phyloP scores from a whole-genome alignment of 192 early-diverging fungal species.

The Linnemannia hyalina region DNA sequence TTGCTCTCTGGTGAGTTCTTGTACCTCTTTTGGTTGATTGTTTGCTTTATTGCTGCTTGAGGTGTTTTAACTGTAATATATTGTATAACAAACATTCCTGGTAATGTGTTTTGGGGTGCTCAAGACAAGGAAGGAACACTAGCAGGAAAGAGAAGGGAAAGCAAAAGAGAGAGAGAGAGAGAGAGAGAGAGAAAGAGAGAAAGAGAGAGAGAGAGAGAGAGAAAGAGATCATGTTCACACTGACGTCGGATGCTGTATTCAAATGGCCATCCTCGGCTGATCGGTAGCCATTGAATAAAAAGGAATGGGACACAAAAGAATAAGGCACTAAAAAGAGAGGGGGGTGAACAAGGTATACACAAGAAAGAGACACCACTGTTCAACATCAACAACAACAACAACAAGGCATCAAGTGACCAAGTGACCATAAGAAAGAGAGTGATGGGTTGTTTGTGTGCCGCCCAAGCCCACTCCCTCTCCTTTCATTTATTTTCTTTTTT shows the following conservation, averaged over 20 bases:
- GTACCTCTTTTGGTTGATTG: background rate
- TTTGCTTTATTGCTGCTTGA: background rate
- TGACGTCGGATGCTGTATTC: background rate
- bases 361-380: no score
- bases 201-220: background rate
- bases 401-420: no score
- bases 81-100: background rate
- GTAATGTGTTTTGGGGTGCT: background rate
- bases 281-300: background rate
- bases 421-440: background rate
- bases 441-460: background rate
- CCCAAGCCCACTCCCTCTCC: background rate
- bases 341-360: no score
- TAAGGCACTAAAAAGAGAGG: background rate
- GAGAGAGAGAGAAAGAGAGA: no score
- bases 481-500: background rate
- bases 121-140: background rate
- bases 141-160: background rate
- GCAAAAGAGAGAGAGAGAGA: background rate
- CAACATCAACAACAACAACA: no score
- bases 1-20: slow-evolving; percentile 72
- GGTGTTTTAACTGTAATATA: background rate
- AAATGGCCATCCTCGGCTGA: no score
- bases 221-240: background rate
- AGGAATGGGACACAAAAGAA: no score